A percentile compares a stretch with the other conserved stretches of the same genome.
Evolutionary conservation across 805 yeast genomes (phyloP).

Genomic region (Zygoascus bituminiphila): DNA sequence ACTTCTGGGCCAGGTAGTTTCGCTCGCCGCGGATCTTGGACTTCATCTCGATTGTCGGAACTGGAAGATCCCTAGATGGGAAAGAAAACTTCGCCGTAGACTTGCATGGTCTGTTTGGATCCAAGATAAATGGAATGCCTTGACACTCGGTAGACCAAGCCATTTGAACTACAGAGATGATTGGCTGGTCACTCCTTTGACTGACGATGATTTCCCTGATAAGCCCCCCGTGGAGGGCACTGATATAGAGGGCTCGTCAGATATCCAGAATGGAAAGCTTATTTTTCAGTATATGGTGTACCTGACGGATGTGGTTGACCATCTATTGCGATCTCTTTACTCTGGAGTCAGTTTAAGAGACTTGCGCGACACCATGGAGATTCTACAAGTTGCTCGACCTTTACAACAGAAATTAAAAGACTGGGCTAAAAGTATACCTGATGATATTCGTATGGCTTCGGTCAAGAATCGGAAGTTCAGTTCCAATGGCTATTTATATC

Average conservation of each 20-base stretch:
- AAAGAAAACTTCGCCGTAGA: constrained; percentile 70
- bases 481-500: constrained; percentile 20
- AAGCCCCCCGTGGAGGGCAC: constrained; percentile 1
- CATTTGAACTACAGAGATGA: constrained; percentile 55
- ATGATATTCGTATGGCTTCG: constrained; percentile 18
- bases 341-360: constrained; percentile 10
- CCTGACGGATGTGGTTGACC: constrained; percentile 19
- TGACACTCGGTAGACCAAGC: constrained; percentile 46
- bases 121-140: constrained; percentile 72
- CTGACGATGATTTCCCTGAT: constrained; percentile 10
- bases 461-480: constrained; percentile 20
- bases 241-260: background rate
- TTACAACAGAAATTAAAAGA: constrained; percentile 19
- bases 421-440: constrained; percentile 23
- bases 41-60: constrained; percentile 71
- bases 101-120: constrained; percentile 87
- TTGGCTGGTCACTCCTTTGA: constrained; percentile 64
- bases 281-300: constrained; percentile 20
- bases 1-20: constrained; percentile 57
- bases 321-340: constrained; percentile 17
- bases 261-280: constrained; percentile 11
- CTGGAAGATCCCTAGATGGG: constrained; percentile 91
- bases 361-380: background rate
- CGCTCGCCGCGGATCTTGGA: constrained; percentile 79
- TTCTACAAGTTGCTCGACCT: constrained; percentile 16